A percentile compares a stretch with the other conserved stretches of the same genome.
These are phyloP conservation scores for Poa pratensis DNA, from an alignment of 176 grass and related monocot species.

Conservation along the genomic window DNA sequence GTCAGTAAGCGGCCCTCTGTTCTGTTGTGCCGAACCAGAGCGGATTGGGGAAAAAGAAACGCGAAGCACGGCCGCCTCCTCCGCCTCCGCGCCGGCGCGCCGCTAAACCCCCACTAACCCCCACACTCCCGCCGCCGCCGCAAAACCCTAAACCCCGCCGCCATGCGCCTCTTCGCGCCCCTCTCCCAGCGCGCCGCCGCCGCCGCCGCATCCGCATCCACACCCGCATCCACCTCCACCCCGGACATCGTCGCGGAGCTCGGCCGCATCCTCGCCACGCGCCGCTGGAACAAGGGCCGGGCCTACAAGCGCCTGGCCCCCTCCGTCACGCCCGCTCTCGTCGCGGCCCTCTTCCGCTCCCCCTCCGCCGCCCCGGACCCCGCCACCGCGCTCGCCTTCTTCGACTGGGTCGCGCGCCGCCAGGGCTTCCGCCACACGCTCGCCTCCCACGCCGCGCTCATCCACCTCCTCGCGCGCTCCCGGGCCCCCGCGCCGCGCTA, in stretches of 20 bases:
- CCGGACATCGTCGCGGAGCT: slow-evolving; percentile 51
- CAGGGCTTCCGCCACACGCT: slow-evolving; percentile 69
- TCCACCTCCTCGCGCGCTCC: slow-evolving; percentile 57
- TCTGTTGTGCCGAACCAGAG: background rate
- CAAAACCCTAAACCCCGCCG: slow-evolving; percentile 51
- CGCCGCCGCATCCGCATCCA: background rate
- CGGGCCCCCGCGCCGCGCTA: slow-evolving; percentile 37
- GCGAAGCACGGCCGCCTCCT: slow-evolving; percentile 5
- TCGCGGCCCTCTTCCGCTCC: slow-evolving; percentile 56
- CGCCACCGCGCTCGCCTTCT: slow-evolving; percentile 65
- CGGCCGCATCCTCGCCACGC: slow-evolving; percentile 57
- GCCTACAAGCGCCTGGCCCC: slow-evolving; percentile 54
- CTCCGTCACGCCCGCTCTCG: slow-evolving; percentile 57
- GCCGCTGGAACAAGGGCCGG: slow-evolving; percentile 58
- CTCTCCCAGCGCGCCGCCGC: slow-evolving; percentile 17
- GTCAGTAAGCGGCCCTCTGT: background rate
- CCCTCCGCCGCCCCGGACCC: slow-evolving; percentile 43
- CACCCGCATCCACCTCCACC: slow-evolving; percentile 31
- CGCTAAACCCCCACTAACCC: slow-evolving; percentile 44
- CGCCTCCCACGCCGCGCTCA: slow-evolving; percentile 68
- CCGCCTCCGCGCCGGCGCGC: slow-evolving; percentile 35
- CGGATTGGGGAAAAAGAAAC: background rate
- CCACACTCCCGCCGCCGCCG: slow-evolving; percentile 8
- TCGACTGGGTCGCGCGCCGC: slow-evolving; percentile 62
- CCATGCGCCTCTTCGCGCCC: slow-evolving; percentile 50